phyloP scores from a whole-genome alignment of 1,284 basidiomycete species.

The Rhodotorula mucilaginosa region DNA sequence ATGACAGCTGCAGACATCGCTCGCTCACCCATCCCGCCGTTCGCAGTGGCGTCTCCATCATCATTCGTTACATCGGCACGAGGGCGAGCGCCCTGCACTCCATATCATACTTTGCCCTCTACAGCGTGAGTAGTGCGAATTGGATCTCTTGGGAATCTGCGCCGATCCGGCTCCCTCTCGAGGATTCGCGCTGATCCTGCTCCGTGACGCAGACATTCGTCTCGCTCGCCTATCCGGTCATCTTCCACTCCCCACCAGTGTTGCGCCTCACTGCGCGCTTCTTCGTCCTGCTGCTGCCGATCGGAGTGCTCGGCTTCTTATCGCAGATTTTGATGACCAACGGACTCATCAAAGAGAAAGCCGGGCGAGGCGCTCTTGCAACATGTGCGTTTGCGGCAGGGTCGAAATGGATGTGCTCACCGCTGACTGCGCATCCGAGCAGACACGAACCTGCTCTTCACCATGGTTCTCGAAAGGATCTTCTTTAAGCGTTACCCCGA shows the following conservation, averaged over 20 bases:
- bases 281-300: constrained; percentile 36
- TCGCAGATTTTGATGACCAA: constrained; percentile 40
- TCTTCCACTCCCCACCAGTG: constrained; percentile 36
- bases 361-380: constrained; percentile 33
- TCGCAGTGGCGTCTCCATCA: constrained; percentile 45
- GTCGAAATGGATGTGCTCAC: not conserved
- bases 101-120: constrained; percentile 42
- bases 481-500: constrained; percentile 41
- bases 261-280: constrained; percentile 36
- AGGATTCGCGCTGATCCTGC: not conserved
- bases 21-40: too few relatives aligned
- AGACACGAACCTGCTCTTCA: constrained; percentile 37
- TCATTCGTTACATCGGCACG: constrained; percentile 48
- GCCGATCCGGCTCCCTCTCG: not conserved
- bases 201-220: constrained; percentile 20
- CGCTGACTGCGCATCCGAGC: not conserved
- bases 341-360: constrained; percentile 35
- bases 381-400: constrained; percentile 25
- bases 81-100: constrained; percentile 43
- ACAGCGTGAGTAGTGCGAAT: not conserved
- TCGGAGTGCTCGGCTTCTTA: constrained; percentile 42
- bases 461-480: constrained; percentile 40
- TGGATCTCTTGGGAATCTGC: too few relatives aligned
- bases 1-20: too few relatives aligned
- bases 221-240: constrained; percentile 31